These are phyloP conservation scores for Falciphora oryzae DNA, from an alignment of 2,329 filamentous ascomycete genomes.

Conservation along the genomic window DNA sequence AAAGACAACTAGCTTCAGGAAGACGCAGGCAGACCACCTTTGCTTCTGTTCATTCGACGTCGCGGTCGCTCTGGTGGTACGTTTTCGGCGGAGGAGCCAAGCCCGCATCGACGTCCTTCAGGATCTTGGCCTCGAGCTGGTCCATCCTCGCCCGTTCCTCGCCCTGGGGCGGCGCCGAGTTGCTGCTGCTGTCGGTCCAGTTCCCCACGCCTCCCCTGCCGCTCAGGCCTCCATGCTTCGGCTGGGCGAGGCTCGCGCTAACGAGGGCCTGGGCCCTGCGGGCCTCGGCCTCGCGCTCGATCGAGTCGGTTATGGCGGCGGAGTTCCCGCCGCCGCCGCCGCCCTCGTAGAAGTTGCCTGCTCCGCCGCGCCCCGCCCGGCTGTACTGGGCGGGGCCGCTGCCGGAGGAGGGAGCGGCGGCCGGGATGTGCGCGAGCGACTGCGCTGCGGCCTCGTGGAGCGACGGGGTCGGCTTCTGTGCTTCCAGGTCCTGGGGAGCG, in stretches of 20 bases:
- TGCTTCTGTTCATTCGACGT: constrained; percentile 18
- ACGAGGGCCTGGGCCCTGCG: constrained; percentile 29
- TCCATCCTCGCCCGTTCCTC: constrained; percentile 28
- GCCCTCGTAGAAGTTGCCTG: constrained; percentile 51
- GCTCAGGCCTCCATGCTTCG: constrained; percentile 21
- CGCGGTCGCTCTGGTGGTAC: constrained; percentile 28
- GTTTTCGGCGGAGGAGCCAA: constrained; percentile 41
- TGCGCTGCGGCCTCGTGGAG: constrained; percentile 12
- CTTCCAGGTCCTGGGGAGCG: constrained; percentile 28
- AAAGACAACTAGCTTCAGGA: constrained; percentile 10
- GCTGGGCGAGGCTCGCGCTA: constrained; percentile 22
- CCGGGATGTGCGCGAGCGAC: neutral
- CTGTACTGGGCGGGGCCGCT: constrained; percentile 24
- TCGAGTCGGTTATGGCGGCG: constrained; percentile 25
- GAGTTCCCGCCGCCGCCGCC: too few relatives aligned
- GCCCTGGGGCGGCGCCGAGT: constrained; percentile 22
- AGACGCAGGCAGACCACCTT: neutral
- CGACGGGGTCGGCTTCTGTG: constrained; percentile 26
- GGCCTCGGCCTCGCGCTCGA: constrained; percentile 28
- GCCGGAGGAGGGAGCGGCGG: constrained; percentile 11
- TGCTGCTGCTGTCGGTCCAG: constrained; percentile 27
- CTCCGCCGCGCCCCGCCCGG: constrained; percentile 52
- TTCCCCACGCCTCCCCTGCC: constrained; percentile 57
- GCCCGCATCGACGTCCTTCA: constrained; percentile 41
- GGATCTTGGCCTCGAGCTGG: constrained; percentile 36